These are phyloP conservation scores for Pseudohalonectria lignicola DNA, from an alignment of 2,329 filamentous ascomycete species.

Conservation along the genomic window DNA sequence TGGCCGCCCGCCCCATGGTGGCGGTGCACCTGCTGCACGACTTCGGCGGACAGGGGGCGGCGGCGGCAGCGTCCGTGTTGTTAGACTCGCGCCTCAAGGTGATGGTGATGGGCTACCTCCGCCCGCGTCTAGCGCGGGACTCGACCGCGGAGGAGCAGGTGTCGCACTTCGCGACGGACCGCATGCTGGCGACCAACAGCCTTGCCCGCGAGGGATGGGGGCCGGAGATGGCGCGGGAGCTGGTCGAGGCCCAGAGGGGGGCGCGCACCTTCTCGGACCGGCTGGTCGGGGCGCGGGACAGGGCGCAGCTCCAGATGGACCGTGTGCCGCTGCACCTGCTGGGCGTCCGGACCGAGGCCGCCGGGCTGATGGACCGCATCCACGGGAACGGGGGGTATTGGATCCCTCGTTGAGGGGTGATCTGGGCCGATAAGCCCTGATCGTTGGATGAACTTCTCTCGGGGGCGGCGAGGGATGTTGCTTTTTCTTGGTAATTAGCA, in stretches of 20 bases:
- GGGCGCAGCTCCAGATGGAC: conserved; percentile 43
- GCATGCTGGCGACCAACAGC: conserved; percentile 24
- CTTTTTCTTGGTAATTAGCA: too few species aligned
- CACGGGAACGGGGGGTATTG: conserved; percentile 39
- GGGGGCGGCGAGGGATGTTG: too few species aligned
- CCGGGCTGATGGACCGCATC: conserved; percentile 33
- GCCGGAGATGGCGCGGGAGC: conserved; percentile 24
- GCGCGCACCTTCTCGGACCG: conserved; percentile 31
- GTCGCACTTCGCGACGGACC: conserved; percentile 8
- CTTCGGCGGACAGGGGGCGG: conserved; percentile 19
- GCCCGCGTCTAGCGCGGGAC: conserved; percentile 19
- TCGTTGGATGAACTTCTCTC: too few species aligned
- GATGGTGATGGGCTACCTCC: conserved; percentile 48
- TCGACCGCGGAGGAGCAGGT: conserved; percentile 1
- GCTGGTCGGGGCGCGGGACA: conserved; percentile 34
- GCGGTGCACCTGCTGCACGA: conserved; percentile 42
- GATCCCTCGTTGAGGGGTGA: conserved; percentile 22
- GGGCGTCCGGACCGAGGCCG: conserved; percentile 42
- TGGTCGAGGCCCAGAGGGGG: conserved; percentile 25
- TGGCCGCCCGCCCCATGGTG: conserved; percentile 19
- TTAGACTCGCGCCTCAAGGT: conserved; percentile 35
- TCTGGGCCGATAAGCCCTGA: too few species aligned
- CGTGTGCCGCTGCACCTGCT: conserved; percentile 46
- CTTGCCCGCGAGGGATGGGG: conserved; percentile 34
- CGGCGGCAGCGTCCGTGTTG: conserved; percentile 19